These are phyloP conservation scores for Boletus patriciae DNA, from an alignment of 768 basidiomycete species.

Conservation along the genomic window DNA sequence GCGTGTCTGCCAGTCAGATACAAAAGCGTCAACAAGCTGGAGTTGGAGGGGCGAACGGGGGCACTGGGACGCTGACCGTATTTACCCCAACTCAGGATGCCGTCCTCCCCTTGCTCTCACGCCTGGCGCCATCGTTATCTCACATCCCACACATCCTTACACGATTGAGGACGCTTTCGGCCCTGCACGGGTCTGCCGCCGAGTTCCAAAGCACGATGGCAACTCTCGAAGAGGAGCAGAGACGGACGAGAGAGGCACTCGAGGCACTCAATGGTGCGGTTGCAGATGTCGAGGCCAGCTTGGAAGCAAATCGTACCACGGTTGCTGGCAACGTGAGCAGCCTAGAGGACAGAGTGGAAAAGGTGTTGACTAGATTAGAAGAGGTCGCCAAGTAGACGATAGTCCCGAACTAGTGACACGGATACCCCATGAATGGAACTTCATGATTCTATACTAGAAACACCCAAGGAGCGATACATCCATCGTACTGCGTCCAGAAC, in stretches of 20 bases:
- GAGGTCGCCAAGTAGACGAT: slow-evolving; percentile 26
- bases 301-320: slow-evolving; percentile 68
- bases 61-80: slow-evolving; percentile 13
- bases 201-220: slow-evolving; percentile 70
- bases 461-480: neutral
- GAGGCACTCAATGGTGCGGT: slow-evolving; percentile 70
- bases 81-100: slow-evolving; percentile 51
- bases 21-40: slow-evolving; percentile 26
- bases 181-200: slow-evolving; percentile 78
- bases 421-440: slow-evolving; percentile 1
- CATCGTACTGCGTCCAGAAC: neutral
- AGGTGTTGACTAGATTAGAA: slow-evolving; percentile 45
- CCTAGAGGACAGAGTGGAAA: slow-evolving; percentile 60
- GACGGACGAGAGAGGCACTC: slow-evolving; percentile 58
- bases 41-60: slow-evolving; percentile 6
- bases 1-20: slow-evolving; percentile 50
- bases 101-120: slow-evolving; percentile 64
- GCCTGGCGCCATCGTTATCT: slow-evolving; percentile 70
- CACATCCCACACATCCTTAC: slow-evolving; percentile 90
- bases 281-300: slow-evolving; percentile 67
- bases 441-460: slow-evolving; percentile 1
- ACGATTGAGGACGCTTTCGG: slow-evolving; percentile 79
- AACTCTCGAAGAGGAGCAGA: slow-evolving; percentile 71
- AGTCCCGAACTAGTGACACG: neutral
- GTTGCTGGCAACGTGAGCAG: slow-evolving; percentile 74